Evolutionary conservation across 2,329 filamentous ascomycete species (phyloP), one percentile per base, ranked within the genome.

Genomic region (Cordyceps sp.): DNA sequence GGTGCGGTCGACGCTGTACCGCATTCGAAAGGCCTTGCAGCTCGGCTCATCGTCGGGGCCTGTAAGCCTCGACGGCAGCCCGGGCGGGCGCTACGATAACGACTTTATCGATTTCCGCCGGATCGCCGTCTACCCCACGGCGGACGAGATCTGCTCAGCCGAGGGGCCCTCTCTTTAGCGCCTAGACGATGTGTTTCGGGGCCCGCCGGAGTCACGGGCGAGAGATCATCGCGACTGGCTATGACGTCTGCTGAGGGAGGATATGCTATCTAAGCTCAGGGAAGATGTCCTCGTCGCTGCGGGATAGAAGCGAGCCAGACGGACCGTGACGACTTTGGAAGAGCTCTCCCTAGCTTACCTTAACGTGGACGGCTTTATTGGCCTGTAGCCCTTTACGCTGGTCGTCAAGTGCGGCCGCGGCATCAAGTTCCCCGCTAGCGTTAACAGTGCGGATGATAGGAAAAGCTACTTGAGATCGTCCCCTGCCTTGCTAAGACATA

Each of bases 71-170:
- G 26, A 29, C 12, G 20, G 46, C 21, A 44, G 42, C 2, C 64
- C 76, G 1, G 79, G 79, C 0, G 77, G 77, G 1, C 64, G 79
- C 0, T 78, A 86, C 39, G 75, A 85, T 47, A 86, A 86, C 33
- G 79, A 85, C 41, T 67, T 66, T 43, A 54, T 43, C 2, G 61
- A 81, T 39, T 75, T 74, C 40, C 61, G 68, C 1, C 36, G 70
- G 0, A 71, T 82, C 22, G 53, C 64, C 3, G 72, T 84, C 12
- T 63, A 70, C 30, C 80, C 79, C 0, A 84, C 78, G 0, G 48
- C 62, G 0, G 69, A 78, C 31, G 79, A 85, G 43, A 58, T 84
- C 2, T 36, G 57, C 0, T 75, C 64, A 0, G 57, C 45, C 0
- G 58, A 64, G 4, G 44, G 47, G 17, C 61, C 69, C 0, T 83